Evolutionary conservation across 2,329 filamentous ascomycete genomes (phyloP), one percentile per base, ranked within the genome.

Genomic region (Cladobotryum mycophilum): DNA sequence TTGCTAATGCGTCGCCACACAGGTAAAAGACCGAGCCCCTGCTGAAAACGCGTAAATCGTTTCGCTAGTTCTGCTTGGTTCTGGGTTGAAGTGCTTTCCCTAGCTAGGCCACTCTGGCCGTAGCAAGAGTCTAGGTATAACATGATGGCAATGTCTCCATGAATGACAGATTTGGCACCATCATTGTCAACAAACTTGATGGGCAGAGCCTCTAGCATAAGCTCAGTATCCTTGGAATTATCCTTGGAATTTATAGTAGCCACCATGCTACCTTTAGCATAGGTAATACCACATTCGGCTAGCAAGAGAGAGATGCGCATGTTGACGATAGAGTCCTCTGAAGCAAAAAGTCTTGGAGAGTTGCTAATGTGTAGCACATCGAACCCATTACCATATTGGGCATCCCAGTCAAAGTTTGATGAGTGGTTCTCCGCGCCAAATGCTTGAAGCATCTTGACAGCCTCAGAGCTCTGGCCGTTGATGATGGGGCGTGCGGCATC

Each of bases 341-440:
- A 76, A 3, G 71, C 57, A 58, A 79, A 82, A 44, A 83, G 66
- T 14, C 79, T 67, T 22, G 78, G 72, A 20, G 76, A 69, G 34
- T 62, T 67, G 52, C 70, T 74, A 60, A 85, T 78, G 61, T 93
- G 85, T 52, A 93, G 68, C 5, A 96, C 89, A 61, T 99, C 88
- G 56, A 90, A 96, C 0, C 93, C 93, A 1, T 62, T 58, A 0
- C 90, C 91, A 61, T 99, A 99, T 20, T 78, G 69, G 0, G 70
- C 70, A 4, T 84, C 73, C 92, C 92, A 96, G 58, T 86, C 76
- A 56, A 93, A 90, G 3, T 81, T 74, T 0, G 73, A 75, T 4
- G 78, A 72, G 51, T 88, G 84, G 62, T 99, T 99, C 72, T 99
- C 93, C 14, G 76, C 76, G 1, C 89, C 87, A 68, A 99, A 97